phyloP scores from a whole-genome alignment of 805 yeast genomes.

The Pichia deserticola region DNA sequence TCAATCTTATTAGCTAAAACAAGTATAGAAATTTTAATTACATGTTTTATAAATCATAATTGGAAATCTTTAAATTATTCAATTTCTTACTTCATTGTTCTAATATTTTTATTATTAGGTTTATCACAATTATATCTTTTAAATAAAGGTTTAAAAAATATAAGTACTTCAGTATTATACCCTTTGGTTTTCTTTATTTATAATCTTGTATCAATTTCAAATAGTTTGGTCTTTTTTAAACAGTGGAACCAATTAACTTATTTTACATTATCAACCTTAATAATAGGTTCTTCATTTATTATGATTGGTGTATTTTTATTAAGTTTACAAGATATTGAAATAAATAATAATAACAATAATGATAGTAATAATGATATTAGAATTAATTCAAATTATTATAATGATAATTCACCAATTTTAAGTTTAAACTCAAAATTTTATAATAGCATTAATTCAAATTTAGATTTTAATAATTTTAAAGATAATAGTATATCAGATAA shows the following conservation, averaged over 20 bases:
- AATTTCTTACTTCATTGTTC: slow-evolving; percentile 44
- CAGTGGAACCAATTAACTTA: slow-evolving; percentile 38
- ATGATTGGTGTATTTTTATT: slow-evolving; percentile 63
- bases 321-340: slow-evolving; percentile 42
- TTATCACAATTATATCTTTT: slow-evolving; percentile 64
- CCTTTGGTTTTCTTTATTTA: slow-evolving; percentile 82
- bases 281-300: slow-evolving; percentile 42
- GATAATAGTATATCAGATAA: neutral
- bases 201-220: slow-evolving; percentile 60
- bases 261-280: slow-evolving; percentile 32
- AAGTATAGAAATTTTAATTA: slow-evolving; percentile 59
- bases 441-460: neutral
- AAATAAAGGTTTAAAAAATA: slow-evolving; percentile 61
- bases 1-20: slow-evolving; percentile 82
- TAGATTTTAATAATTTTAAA: neutral
- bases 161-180: slow-evolving; percentile 71
- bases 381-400: neutral
- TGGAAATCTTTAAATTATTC: slow-evolving; percentile 29
- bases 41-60: slow-evolving; percentile 30
- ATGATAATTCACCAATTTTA: neutral
- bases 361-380: neutral
- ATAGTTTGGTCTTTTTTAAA: slow-evolving; percentile 52
- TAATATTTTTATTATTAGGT: slow-evolving; percentile 53
- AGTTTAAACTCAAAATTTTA: neutral
- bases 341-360: neutral